These are phyloP conservation scores for Gentiana macrophylla DNA, from an alignment of 257 asterid species.

Conservation along the genomic window DNA sequence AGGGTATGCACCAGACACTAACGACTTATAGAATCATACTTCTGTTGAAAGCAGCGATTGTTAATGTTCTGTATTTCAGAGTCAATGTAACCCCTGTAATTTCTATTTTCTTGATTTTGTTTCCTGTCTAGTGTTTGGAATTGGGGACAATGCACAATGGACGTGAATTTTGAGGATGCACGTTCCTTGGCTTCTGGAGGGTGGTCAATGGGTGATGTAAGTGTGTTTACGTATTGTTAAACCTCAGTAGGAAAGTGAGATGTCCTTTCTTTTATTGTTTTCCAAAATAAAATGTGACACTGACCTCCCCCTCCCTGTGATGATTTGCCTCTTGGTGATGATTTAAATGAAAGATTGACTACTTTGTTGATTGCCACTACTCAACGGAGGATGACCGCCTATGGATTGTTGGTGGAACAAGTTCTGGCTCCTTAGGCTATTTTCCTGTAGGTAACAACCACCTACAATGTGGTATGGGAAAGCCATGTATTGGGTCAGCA, in stretches of 20 bases:
- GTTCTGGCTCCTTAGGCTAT: constrained; percentile 66
- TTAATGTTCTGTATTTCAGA: too few relatives aligned
- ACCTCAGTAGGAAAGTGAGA: too few relatives aligned
- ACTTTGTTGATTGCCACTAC: constrained; percentile 80
- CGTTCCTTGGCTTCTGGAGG: constrained; percentile 71
- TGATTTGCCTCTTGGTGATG: neutral
- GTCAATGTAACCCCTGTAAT: neutral
- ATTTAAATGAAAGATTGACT: constrained; percentile 53
- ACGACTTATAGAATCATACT: too few relatives aligned
- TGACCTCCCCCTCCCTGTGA: too few relatives aligned
- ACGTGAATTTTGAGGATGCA: constrained; percentile 65
- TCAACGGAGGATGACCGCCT: constrained; percentile 56
- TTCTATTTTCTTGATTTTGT: neutral
- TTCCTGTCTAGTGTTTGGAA: constrained; percentile 66
- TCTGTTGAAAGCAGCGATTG: too few relatives aligned
- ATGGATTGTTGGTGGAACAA: constrained; percentile 83
- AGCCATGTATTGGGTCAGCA: constrained; percentile 36
- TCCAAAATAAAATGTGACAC: too few relatives aligned
- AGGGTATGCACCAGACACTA: neutral
- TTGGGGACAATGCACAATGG: constrained; percentile 50
- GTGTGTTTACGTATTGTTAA: constrained; percentile 5
- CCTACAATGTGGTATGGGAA: neutral
- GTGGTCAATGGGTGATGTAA: constrained; percentile 60
- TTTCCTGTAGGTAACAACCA: constrained; percentile 44
- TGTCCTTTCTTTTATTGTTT: too few relatives aligned